Percentiles rank a stretch among this genome's conserved stretches.
Evolutionary conservation across 2,329 filamentous ascomycete genomes (phyloP).

Genomic region (Colletotrichum sp.): DNA sequence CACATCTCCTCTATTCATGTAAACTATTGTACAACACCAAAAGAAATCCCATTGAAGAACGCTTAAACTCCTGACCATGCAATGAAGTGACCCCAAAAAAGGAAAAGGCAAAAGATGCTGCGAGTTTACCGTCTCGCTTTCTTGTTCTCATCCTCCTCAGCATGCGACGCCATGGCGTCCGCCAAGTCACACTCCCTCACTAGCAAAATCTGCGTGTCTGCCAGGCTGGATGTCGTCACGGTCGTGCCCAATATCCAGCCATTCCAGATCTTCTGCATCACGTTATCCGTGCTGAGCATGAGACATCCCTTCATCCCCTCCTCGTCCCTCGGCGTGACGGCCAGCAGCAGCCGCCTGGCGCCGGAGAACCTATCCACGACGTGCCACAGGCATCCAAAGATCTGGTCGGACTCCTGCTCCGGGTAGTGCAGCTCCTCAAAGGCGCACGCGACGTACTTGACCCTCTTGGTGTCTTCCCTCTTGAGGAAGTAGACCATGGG

Average conservation of each 20-base stretch:
- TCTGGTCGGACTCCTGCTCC: slow-evolving; percentile 45
- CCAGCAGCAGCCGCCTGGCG: slow-evolving; percentile 41
- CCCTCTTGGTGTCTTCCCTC: slow-evolving; percentile 45
- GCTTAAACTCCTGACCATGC: not conserved
- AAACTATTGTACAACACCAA: slow-evolving; percentile 5
- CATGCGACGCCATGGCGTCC: slow-evolving; percentile 28
- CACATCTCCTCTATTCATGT: slow-evolving; percentile 12
- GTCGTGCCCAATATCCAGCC: slow-evolving; percentile 49
- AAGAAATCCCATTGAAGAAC: not conserved
- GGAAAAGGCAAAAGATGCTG: not conserved
- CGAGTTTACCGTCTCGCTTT: not conserved
- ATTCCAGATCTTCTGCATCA: slow-evolving; percentile 54
- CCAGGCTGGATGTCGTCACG: slow-evolving; percentile 42
- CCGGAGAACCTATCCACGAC: slow-evolving; percentile 49
- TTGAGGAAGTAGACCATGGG: slow-evolving; percentile 54
- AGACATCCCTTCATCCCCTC: slow-evolving; percentile 31
- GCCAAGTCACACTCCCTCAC: slow-evolving; percentile 47
- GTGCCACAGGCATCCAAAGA: slow-evolving; percentile 54
- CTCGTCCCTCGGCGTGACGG: slow-evolving; percentile 42
- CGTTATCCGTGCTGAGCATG: slow-evolving; percentile 36
- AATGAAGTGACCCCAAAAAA: not conserved
- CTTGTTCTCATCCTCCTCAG: not conserved
- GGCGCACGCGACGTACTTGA: slow-evolving; percentile 47
- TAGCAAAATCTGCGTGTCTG: slow-evolving; percentile 47
- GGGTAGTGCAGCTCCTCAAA: slow-evolving; percentile 50